A percentile compares a stretch with the other conserved stretches of the same genome.
Conservation (phyloP, 2,329 filamentous ascomycete genomes). For the Beauveria brongniartii region DNA sequence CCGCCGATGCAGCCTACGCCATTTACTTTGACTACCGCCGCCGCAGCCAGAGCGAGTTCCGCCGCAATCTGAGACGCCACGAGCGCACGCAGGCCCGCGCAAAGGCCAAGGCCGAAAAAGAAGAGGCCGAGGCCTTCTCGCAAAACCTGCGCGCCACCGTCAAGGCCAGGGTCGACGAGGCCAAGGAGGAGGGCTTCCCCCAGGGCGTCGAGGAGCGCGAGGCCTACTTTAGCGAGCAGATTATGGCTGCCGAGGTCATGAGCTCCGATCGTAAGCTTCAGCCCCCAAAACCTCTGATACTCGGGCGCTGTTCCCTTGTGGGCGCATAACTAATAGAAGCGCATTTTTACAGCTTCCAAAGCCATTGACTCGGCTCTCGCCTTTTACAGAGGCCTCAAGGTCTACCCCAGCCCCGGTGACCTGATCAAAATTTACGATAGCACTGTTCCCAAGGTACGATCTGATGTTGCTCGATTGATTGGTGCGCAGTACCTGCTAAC, state of each 20-base stretch:
- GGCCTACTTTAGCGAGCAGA: conserved; percentile 92
- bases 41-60: conserved; percentile 56
- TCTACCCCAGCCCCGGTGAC: conserved; percentile 89
- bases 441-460: conserved; percentile 80
- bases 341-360: conserved; percentile 45
- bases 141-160: conserved; percentile 65
- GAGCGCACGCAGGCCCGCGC: conserved; percentile 63
- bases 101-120: conserved; percentile 63
- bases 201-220: conserved; percentile 86
- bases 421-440: conserved; percentile 97
- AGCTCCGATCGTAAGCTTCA: conserved; percentile 65
- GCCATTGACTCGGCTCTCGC: conserved; percentile 78
- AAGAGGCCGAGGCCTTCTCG: conserved; percentile 57
- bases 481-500: conserved; percentile 14
- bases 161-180: conserved; percentile 66
- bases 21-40: conserved; percentile 63
- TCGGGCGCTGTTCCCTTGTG: too few species aligned
- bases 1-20: conserved; percentile 44
- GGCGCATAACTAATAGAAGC: not conserved
- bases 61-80: conserved; percentile 62
- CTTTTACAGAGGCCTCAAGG: conserved; percentile 98
- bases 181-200: conserved; percentile 88
- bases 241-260: conserved; percentile 78
- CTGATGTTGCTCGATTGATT: not conserved
- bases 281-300: too few species aligned